Evolutionary conservation across 169 alveolate species (phyloP), one percentile per base, ranked within the genome.

Genomic region (Plasmodium vinckei): DNA sequence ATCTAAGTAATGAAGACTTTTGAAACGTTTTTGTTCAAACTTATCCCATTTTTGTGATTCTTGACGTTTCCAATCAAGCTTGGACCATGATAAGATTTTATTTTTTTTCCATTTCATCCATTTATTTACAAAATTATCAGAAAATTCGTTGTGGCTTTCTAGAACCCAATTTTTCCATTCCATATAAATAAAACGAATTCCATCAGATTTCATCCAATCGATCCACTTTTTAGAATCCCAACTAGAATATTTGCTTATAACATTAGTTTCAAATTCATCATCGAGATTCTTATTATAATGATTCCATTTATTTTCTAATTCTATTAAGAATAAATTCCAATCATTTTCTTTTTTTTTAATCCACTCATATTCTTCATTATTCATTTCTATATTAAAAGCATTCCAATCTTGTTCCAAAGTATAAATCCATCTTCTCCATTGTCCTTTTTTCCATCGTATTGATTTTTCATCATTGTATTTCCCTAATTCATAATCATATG

Each of bases 41-140:
- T 17, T 42, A 1, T 10, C 63, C 77, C 77, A 68, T 13, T 46
- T 13, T 68, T 46, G 51, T 46, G 39, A n/a, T 68, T 68, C 77
- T 4, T 9, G 5, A 47, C 77, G 77, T 68, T 46, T 68, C 77
- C 77, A 68, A 27, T 68, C 77, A 68, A 2, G 3, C 42, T 13
- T 68, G 39, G 46, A 68, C 77, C 77, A 68, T 13, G 56, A 13
- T 7, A 68, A 1, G 13, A 68, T 68, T 68, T 17, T 68, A 25
- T 68, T 17, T 68, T 68, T 68, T 42, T 68, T 68, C 77, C 77
- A 68, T 12, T 46, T 7, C 9, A 68, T 46, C 77, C 77, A 68
- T 44, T 46, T 15, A 13, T 68, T 17, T n/a, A 68, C 77, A 68
- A 68, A 39, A 4, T 12, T 9, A 39, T 68, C 27, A 54, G 13